These are phyloP conservation scores for Coemansia sp. DNA, from an alignment of 192 early-diverging fungal species.

Conservation along the genomic window DNA sequence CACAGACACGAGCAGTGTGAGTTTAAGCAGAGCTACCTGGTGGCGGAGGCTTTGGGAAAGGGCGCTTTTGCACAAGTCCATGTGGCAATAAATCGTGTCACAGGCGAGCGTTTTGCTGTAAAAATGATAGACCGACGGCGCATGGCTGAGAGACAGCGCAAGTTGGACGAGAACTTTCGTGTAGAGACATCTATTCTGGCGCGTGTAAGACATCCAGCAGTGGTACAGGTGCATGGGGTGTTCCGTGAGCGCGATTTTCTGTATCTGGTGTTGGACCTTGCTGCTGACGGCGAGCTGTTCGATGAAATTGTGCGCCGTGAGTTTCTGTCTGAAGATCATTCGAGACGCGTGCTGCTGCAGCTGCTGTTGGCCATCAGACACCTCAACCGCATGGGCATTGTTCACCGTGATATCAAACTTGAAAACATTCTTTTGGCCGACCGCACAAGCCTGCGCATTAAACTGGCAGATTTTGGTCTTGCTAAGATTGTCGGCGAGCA, in stretches of 20 bases:
- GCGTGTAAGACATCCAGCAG: slow-evolving; percentile 46
- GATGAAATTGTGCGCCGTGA: slow-evolving; percentile 82
- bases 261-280: slow-evolving; percentile 59
- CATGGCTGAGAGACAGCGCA: slow-evolving; percentile 37
- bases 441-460: slow-evolving; percentile 62
- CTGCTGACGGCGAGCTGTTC: slow-evolving; percentile 88
- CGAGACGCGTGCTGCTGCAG: slow-evolving; percentile 75
- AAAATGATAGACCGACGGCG: slow-evolving; percentile 72
- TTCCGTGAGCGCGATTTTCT: slow-evolving; percentile 51
- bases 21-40: slow-evolving; percentile 52
- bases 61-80: slow-evolving; percentile 70
- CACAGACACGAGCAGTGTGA: slow-evolving; percentile 40
- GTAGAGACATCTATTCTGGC: slow-evolving; percentile 53
- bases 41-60: slow-evolving; percentile 41
- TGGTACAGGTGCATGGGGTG: slow-evolving; percentile 52
- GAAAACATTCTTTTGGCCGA: slow-evolving; percentile 75
- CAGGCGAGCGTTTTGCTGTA: slow-evolving; percentile 66
- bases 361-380: slow-evolving; percentile 74
- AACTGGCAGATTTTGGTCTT: slow-evolving; percentile 95
- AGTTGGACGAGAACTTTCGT: slow-evolving; percentile 50
- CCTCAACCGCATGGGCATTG: slow-evolving; percentile 66
- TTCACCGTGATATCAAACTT: slow-evolving; percentile 79
- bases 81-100: slow-evolving; percentile 61
- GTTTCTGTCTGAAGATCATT: slow-evolving; percentile 72
- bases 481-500: slow-evolving; percentile 77